Percentiles rank a stretch among this genome's conserved stretches.
Conservation (phyloP, 1,284 basidiomycete species). For the Sporisorium graminicola region DNA sequence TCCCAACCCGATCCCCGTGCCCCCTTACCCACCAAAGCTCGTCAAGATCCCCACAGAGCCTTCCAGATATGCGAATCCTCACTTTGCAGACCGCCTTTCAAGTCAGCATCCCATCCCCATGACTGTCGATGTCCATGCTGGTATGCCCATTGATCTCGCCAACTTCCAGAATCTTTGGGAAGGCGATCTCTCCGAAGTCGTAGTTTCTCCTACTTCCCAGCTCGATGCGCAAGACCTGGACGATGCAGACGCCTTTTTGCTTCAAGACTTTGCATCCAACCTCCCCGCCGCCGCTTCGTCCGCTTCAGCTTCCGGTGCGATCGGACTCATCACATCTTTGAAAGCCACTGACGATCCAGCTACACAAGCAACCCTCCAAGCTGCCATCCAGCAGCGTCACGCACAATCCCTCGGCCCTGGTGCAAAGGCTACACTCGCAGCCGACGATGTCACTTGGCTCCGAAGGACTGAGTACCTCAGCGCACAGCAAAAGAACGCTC, state of each 20-base stretch:
- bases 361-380: conserved; percentile 30
- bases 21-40: conserved; percentile 68
- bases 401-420: conserved; percentile 47
- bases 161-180: conserved; percentile 64
- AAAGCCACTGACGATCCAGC: conserved; percentile 38
- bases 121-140: conserved; percentile 65
- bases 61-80: conserved; percentile 61
- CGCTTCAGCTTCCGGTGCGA: conserved; percentile 32
- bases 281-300: conserved; percentile 33
- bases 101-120: conserved; percentile 61
- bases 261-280: conserved; percentile 56
- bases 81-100: conserved; percentile 63
- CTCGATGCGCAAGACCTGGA: conserved; percentile 52
- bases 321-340: conserved; percentile 40
- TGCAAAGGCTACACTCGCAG: conserved; percentile 43
- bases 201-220: conserved; percentile 17
- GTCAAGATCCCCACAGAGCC: conserved; percentile 57
- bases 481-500: conserved; percentile 57
- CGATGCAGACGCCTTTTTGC: conserved; percentile 63
- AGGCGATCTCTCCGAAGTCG: conserved; percentile 47
- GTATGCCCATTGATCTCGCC: conserved; percentile 67
- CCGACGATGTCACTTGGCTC: conserved; percentile 66
- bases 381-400: conserved; percentile 51
- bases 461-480: conserved; percentile 67
- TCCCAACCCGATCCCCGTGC: conserved; percentile 68